These are phyloP conservation scores for Starmerella kuoi DNA, from an alignment of 805 yeast genomes.

Conservation along the genomic window DNA sequence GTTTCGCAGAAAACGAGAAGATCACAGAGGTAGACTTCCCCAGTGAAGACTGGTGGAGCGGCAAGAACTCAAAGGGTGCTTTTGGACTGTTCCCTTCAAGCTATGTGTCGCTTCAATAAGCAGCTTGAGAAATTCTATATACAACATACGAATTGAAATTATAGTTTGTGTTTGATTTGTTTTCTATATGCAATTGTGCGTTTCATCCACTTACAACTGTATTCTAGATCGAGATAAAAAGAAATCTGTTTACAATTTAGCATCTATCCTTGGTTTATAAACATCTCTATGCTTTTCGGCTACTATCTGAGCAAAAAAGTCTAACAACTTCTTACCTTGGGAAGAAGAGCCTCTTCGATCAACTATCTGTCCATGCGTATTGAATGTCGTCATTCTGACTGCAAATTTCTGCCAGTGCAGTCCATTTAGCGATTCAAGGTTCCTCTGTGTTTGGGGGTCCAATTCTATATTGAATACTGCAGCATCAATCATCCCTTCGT, in stretches of 20 bases:
- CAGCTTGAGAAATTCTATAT: too few relatives aligned
- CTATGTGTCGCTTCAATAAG: slow-evolving; percentile 42
- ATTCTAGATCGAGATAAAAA: too few relatives aligned
- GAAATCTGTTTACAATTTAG: too few relatives aligned
- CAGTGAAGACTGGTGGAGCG: slow-evolving; percentile 97
- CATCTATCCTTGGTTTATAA: too few relatives aligned
- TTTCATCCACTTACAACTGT: too few relatives aligned
- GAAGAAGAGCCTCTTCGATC: slow-evolving; percentile 37
- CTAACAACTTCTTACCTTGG: slow-evolving; percentile 25
- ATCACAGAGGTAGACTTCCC: slow-evolving; percentile 76
- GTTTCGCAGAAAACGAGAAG: slow-evolving; percentile 70
- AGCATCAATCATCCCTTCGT: slow-evolving; percentile 9
- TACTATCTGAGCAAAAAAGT: slow-evolving; percentile 19
- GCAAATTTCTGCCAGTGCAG: slow-evolving; percentile 71
- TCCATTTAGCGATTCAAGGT: slow-evolving; percentile 39
- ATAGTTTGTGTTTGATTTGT: background rate
- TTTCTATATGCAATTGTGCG: background rate
- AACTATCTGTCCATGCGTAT: slow-evolving; percentile 79
- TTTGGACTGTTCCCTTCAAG: slow-evolving; percentile 85
- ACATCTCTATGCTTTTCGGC: background rate
- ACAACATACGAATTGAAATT: too few relatives aligned
- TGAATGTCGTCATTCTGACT: slow-evolving; percentile 54
- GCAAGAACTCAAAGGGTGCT: slow-evolving; percentile 57
- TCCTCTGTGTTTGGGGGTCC: background rate
- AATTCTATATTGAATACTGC: slow-evolving; percentile 1